These are phyloP conservation scores for Fusarium sterilihyphosum DNA, from an alignment of 2,329 filamentous ascomycete species.

Conservation along the genomic window DNA sequence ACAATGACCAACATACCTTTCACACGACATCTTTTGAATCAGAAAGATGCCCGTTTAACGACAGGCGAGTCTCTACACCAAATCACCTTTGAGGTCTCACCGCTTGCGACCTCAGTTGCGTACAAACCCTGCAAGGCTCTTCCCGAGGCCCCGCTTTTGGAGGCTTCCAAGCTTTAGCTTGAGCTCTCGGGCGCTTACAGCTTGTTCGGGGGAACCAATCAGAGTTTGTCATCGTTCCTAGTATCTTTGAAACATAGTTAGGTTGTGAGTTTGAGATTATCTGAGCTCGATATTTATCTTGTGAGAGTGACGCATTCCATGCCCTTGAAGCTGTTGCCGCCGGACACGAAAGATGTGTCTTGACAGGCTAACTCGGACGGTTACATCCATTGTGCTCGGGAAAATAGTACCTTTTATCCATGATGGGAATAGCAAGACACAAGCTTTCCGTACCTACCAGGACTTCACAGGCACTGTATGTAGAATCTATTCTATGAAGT, in stretches of 20 bases:
- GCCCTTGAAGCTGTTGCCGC: constrained; percentile 20
- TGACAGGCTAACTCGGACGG: not conserved
- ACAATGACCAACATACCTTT: too few relatives aligned
- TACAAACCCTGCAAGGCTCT: constrained; percentile 31
- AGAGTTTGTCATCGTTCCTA: constrained; percentile 1
- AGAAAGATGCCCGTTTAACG: too few relatives aligned
- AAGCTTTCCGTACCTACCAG: not conserved
- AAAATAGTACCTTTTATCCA: not conserved
- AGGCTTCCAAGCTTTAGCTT: constrained; percentile 29
- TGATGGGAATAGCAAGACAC: not conserved
- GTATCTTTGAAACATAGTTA: constrained; percentile 14
- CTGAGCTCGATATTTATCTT: constrained; percentile 8
- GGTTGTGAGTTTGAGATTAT: not conserved
- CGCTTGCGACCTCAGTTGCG: too few relatives aligned
- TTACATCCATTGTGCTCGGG: not conserved
- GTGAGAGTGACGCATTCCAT: constrained; percentile 9
- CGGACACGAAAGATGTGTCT: not conserved
- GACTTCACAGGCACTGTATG: not conserved
- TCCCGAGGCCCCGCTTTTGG: constrained; percentile 28
- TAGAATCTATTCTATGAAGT: not conserved
- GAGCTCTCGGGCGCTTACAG: constrained; percentile 43
- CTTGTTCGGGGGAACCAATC: constrained; percentile 36
- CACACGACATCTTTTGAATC: too few relatives aligned
- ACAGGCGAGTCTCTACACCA: too few relatives aligned
- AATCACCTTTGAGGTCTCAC: too few relatives aligned